Base-by-base conservation (phyloP, 176 grass and related monocot genomes). In the Cymbopogon citratus region DNA sequence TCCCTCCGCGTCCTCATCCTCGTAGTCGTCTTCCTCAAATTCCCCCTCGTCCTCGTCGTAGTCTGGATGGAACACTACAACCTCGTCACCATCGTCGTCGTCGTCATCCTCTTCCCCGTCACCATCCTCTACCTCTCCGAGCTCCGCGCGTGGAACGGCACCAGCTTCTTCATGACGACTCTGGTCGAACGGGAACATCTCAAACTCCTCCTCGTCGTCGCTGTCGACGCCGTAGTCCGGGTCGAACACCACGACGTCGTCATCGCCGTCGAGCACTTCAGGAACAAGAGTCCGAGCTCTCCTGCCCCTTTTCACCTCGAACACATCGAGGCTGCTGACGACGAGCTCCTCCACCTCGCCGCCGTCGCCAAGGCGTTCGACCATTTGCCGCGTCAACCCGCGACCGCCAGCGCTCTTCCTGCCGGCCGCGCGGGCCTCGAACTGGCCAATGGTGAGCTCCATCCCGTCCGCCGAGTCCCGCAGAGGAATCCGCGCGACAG, bases 191-290 rank as follows among this genome's bases (percentile, higher is more conserved):
- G 28, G 63, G 11, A 63, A 40, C 15, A 8, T n/a, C 45, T 23
- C 80, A 56, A 90, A 87, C 13, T 82, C 80, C 57, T 93, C 87
- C 4, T 83, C 88, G 0, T 87, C 80, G 12, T 77, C 72, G 24
- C 73, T 71, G 44, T 81, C 77, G 46, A 70, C 40, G 66, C 75
- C 89, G 46, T 82, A 80, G 13, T 85, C 89, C 25, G 74, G 86
- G 21, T 81, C 79, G 52, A 84, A 88, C 59, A 69, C 85, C 19
- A 81, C 79, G 81, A 59, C 81, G 15, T 46, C 87, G 3, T 48
- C 74, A 11, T 79, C 65, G 3, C 45, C 88, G 29, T 62, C 75
- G 18, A 88, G 60, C 65, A 71, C 36, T 27, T 80, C 60, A 11
- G 76, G 49, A 2, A 63, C 18, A 68, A 80, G 29, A 9, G 6